Conservation (phyloP, 805 yeast species). For the Candida arabinofermentans region DNA sequence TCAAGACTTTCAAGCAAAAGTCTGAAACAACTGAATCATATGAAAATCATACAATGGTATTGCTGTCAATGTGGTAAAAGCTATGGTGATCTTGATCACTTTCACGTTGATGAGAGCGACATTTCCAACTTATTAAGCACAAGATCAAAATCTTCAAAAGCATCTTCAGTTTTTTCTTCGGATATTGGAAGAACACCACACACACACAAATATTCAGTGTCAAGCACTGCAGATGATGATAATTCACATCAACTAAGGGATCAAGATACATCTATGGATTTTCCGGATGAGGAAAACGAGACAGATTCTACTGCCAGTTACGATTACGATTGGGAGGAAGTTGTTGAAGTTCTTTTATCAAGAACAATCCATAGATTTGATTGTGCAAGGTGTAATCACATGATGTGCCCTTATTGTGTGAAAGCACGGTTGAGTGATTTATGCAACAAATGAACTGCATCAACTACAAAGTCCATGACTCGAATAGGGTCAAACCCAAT, state of each 20-base stretch:
- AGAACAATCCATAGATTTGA: slow-evolving; percentile 22
- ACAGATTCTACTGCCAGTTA: not conserved
- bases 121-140: not conserved
- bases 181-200: not conserved
- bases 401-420: slow-evolving; percentile 33
- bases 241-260: not conserved
- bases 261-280: no score
- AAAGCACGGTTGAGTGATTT: slow-evolving; percentile 27
- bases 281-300: not conserved
- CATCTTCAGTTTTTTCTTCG: not conserved
- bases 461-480: no score
- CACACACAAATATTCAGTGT: not conserved
- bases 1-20: slow-evolving; percentile 3
- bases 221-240: not conserved
- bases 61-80: slow-evolving; percentile 31
- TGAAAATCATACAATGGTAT: slow-evolving; percentile 30
- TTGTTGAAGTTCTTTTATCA: slow-evolving; percentile 11
- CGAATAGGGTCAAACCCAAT: no score
- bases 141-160: not conserved
- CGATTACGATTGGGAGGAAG: slow-evolving; percentile 7
- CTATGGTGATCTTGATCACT: slow-evolving; percentile 24
- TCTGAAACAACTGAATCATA: slow-evolving; percentile 11
- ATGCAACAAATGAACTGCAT: slow-evolving; percentile 4
- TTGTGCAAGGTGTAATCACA: slow-evolving; percentile 27
- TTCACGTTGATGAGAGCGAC: slow-evolving; percentile 5